Evolutionary conservation across 192 early-diverging fungal species (phyloP).

Genomic region (Cetraspora pellucida): DNA sequence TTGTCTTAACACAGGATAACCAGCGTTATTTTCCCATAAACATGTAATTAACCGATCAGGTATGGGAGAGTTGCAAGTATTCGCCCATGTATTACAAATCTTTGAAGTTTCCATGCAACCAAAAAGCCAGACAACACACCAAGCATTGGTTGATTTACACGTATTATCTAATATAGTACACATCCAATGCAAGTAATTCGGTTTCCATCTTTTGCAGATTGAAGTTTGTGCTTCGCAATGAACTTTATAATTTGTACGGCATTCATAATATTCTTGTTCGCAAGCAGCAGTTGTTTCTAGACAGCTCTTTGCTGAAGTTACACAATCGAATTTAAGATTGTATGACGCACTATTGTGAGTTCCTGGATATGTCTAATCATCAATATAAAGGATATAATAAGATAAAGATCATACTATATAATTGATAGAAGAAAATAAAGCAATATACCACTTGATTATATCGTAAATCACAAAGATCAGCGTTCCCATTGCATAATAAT

Average conservation of each 20-base stretch:
- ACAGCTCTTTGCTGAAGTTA: constrained; percentile 33
- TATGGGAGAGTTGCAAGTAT: constrained; percentile 35
- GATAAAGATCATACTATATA: neutral
- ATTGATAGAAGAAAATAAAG: neutral
- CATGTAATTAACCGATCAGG: constrained; percentile 40
- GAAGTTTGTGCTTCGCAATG: constrained; percentile 40
- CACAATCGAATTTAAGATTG: constrained; percentile 44
- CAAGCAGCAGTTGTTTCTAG: constrained; percentile 39
- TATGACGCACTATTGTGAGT: constrained; percentile 49
- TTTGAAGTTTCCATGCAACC: constrained; percentile 39
- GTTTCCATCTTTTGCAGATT: constrained; percentile 32
- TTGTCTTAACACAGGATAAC: constrained; percentile 38
- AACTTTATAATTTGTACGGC: constrained; percentile 31
- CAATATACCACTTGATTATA: constrained; percentile 49
- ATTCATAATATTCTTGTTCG: constrained; percentile 36
- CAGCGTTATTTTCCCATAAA: constrained; percentile 48
- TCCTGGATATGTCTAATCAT: constrained; percentile 44
- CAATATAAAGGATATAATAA: neutral
- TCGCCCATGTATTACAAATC: constrained; percentile 38
- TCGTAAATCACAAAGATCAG: constrained; percentile 44
- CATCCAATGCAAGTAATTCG: constrained; percentile 42
- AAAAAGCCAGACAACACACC: constrained; percentile 43
- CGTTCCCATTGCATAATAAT: constrained; percentile 43
- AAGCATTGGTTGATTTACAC: constrained; percentile 39
- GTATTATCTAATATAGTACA: constrained; percentile 37